phyloP scores from a whole-genome alignment of 768 basidiomycete species.

The Termitomyces bulborhizus region DNA sequence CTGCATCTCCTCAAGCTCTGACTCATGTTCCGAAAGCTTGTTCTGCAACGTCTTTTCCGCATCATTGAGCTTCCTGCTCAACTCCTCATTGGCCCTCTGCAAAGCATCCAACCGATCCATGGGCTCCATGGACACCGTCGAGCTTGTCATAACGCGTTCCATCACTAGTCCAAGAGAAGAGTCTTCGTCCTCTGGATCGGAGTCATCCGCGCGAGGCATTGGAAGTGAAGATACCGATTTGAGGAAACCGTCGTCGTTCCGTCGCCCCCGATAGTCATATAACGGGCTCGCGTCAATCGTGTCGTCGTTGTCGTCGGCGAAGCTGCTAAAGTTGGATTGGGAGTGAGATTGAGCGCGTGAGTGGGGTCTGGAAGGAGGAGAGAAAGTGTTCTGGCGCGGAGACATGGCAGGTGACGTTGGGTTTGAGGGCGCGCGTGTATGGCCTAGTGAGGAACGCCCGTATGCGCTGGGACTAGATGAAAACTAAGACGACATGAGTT shows the following conservation, averaged over 20 bases:
- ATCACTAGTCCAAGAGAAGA: conserved; percentile 50
- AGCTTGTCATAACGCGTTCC: conserved; percentile 53
- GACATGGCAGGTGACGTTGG: conserved; percentile 48
- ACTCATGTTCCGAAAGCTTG: conserved; percentile 70
- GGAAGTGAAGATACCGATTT: conserved; percentile 47
- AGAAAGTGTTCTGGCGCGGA: conserved; percentile 21
- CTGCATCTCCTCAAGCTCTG: conserved; percentile 80
- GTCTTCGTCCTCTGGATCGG: conserved; percentile 52
- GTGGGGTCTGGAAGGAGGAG: conserved; percentile 50
- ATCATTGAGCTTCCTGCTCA: conserved; percentile 71
- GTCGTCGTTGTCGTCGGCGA: conserved; percentile 30
- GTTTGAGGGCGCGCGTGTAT: conserved; percentile 66
- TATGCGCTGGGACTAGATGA: conserved; percentile 38
- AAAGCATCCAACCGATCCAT: conserved; percentile 70
- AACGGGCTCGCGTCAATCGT: conserved; percentile 20
- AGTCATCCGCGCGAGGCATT: conserved; percentile 46
- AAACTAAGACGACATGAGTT: conserved; percentile 19
- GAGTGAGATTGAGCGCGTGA: conserved; percentile 57
- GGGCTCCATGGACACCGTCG: conserved; percentile 65
- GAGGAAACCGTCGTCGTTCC: conserved; percentile 24
- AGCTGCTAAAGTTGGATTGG: conserved; percentile 23
- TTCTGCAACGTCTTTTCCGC: conserved; percentile 62
- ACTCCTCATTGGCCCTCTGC: conserved; percentile 66
- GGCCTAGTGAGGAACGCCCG: conserved; percentile 36
- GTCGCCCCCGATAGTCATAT: conserved; percentile 18